phyloP scores from a whole-genome alignment of 139 green algal genomes.

The Penium margaritaceum region DNA sequence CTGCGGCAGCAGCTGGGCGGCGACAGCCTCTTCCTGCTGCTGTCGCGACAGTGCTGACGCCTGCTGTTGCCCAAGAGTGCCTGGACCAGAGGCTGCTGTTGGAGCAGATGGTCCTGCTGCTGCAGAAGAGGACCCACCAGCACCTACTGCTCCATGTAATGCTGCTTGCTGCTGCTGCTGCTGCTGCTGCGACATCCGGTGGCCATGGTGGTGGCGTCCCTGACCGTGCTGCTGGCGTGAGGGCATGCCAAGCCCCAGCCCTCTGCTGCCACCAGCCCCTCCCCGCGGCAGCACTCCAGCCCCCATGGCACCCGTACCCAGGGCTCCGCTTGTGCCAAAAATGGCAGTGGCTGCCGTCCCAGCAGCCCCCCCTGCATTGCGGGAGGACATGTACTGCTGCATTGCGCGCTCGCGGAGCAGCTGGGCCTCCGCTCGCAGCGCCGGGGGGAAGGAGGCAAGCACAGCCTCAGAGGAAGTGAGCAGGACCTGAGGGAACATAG shows the following conservation, averaged over 20 bases:
- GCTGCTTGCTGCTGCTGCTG: too few relatives aligned
- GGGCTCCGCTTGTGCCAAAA: too few relatives aligned
- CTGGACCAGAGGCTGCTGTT: conserved; percentile 4
- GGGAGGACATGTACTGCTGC: conserved; percentile 35
- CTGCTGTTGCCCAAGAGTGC: neutral
- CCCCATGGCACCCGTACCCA: neutral
- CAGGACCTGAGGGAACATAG: conserved; percentile 32
- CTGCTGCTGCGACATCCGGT: too few relatives aligned
- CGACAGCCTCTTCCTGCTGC: too few relatives aligned
- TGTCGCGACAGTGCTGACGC: too few relatives aligned
- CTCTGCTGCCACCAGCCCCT: too few relatives aligned
- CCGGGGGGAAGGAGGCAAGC: conserved; percentile 68
- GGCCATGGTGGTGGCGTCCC: too few relatives aligned
- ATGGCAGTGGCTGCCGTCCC: neutral
- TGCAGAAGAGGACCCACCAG: too few relatives aligned
- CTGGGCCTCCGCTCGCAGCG: conserved; percentile 70
- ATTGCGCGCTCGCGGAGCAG: conserved; percentile 52
- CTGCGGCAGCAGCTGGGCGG: conserved; percentile 1
- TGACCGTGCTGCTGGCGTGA: too few relatives aligned
- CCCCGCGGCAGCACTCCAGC: neutral
- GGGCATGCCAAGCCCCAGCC: too few relatives aligned
- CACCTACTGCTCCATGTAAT: too few relatives aligned
- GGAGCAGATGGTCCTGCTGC: neutral
- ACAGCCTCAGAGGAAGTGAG: conserved; percentile 65
- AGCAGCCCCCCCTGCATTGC: neutral